These are phyloP conservation scores for Jaltomata sinuosa DNA, from an alignment of 257 asterid genomes.

Conservation along the genomic window DNA sequence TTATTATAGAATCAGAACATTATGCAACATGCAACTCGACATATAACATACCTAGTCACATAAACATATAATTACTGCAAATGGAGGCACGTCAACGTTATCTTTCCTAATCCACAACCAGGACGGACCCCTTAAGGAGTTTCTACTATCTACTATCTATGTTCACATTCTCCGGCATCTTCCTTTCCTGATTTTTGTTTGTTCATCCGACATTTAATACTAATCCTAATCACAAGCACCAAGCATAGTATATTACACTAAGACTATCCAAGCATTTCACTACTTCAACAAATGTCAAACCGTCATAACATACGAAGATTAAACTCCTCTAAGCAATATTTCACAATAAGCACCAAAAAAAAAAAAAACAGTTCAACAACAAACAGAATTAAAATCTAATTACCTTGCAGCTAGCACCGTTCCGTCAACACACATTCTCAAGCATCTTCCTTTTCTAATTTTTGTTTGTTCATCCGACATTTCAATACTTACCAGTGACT, in stretches of 20 bases:
- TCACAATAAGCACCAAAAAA: background rate
- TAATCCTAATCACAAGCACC: background rate
- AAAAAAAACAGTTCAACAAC: background rate
- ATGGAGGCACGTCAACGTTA: background rate
- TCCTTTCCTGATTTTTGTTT: background rate
- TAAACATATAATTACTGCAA: background rate
- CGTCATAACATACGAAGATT: background rate
- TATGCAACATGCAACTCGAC: background rate
- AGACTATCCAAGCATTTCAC: background rate
- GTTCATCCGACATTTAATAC: background rate
- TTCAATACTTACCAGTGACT: background rate
- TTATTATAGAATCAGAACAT: background rate
- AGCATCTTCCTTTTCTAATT: background rate
- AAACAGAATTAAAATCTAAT: background rate
- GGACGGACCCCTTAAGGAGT: background rate
- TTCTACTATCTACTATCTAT: background rate
- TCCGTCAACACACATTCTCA: no score
- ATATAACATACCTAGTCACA: background rate
- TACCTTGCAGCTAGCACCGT: slow-evolving; percentile 81
- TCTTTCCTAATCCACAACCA: background rate
- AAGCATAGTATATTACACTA: background rate
- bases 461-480: background rate
- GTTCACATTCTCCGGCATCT: background rate
- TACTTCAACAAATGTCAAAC: background rate
- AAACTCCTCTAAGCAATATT: background rate